Base-by-base conservation (phyloP, 1,284 basidiomycete genomes). In the Ganoderma multipileum region DNA sequence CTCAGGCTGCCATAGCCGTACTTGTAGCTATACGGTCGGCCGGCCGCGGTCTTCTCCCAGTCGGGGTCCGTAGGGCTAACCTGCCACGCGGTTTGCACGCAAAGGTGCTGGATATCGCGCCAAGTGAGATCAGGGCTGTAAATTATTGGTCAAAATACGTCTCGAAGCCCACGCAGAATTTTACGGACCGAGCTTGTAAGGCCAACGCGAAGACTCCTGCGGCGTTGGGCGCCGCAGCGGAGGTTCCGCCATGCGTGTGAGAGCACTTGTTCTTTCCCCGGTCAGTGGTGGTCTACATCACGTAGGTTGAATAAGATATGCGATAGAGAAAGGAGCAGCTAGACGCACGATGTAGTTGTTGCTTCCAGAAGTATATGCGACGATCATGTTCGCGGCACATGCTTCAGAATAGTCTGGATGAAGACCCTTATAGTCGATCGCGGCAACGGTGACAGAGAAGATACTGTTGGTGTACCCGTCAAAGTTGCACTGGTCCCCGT, bases 401-500 rank as follows among this genome's bases (percentile, higher is more conserved):
- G 96, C 85, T 80, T 99, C 98, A 11, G 97, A 99, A 77, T 99
- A 99, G 78, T 94, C 96, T 7, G 98, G 98, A 78, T 98, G 97
- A 52, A 95, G 82, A 12, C 96, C 97, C 77, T 95, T 94, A 77
- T 93, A 89, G 77, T 99, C 97, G 68, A 98, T 87, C 0, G 98
- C 95, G 11, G 96, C 93, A 38, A 99, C 95, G 0, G 98, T 99
- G 65, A 99, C 91, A 6, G 94, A 96, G 82, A 96, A 99, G 72
- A 99, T 98, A 73, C 93, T 95, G 79, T 99, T 99, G 41, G 98
- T 99, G 81, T 99, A 99, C 7, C 98, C 98, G 75, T 99, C 98
- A 79, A 99, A 99, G 81, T 99, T 99, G 85, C 98, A 99, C 82
- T 99, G 98, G 79, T 99, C 98, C 39, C 94, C 95, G 63, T 87